Evolutionary conservation across 2,329 filamentous ascomycete genomes (phyloP), one percentile per base, ranked within the genome.

Genomic region (Mycocentrospora acerina): DNA sequence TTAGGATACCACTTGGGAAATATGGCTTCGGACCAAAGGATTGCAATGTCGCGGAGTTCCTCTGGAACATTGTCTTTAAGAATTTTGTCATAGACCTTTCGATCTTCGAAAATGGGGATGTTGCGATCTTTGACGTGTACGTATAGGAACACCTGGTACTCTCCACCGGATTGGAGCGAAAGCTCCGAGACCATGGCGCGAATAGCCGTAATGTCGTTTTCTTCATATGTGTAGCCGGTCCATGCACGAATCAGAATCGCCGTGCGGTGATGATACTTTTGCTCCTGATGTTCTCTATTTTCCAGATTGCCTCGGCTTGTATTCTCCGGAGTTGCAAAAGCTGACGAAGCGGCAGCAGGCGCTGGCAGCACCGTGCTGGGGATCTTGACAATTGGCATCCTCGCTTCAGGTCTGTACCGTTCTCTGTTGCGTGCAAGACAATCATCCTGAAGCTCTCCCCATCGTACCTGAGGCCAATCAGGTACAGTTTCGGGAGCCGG

Each of bases 41-140:
- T 73, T 3, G 84, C 80, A 46, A 90, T 87, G 44, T 79, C 77
- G 42, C 78, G 75, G 36, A 90, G 84, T 61, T 91, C 86, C 15
- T 72, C 62, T 0, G 87, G 86, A 2, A 90, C 79, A 40, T 79
- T 78, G 32, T 80, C 74, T 13, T 76, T 66, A 4, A 90, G 71
- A 3, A 83, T 74, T 15, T 74, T 68, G 24, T 81, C 71, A 56
- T 89, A 86, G 2, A 77, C 72, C 18, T 73, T 69, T 9, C 76
- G 66, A 50, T 80, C 74, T n/a, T 77, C 74, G 67, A 79, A 84
- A 30, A 86, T 81, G 15, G 76, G 71, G 11, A 74, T 67, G 3
- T 71, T 69, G 32, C 74, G 69, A 38, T 85, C 80, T 50, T 74
- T 74, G 57, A 75, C 66, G 40, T 74, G 69, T 12, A 75, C 68